Conservation (phyloP, 768 basidiomycete genomes). For the Hypholoma fasciculare region DNA sequence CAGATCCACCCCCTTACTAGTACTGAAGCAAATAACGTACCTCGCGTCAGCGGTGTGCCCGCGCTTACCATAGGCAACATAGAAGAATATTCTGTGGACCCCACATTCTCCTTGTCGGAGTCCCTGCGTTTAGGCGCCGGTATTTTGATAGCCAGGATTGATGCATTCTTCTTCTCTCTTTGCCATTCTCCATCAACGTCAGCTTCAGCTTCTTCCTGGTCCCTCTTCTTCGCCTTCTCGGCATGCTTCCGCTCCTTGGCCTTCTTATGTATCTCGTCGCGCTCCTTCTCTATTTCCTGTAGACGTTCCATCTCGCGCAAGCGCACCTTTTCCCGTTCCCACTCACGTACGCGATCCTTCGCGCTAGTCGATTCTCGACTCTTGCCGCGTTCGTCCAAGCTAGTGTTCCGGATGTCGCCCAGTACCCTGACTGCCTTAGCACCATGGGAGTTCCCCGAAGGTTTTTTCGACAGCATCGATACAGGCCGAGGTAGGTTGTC, state of each 20-base stretch:
- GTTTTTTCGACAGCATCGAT: conserved; percentile 23
- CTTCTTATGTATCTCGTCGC: conserved; percentile 40
- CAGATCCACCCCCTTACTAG: conserved; percentile 3
- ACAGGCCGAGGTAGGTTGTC: conserved; percentile 23
- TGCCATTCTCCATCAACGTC: background rate
- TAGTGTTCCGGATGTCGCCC: conserved; percentile 18
- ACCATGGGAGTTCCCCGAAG: conserved; percentile 25
- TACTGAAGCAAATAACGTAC: conserved; percentile 15
- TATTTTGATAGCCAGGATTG: conserved; percentile 18
- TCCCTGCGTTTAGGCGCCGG: conserved; percentile 12
- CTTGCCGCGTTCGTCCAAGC: conserved; percentile 16
- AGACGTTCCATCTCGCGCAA: conserved; percentile 67
- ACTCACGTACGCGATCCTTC: conserved; percentile 68
- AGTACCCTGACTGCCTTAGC: conserved; percentile 25
- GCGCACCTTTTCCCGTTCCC: conserved; percentile 72
- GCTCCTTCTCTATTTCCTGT: conserved; percentile 56
- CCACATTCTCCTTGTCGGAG: conserved; percentile 27
- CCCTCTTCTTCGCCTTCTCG: conserved; percentile 24
- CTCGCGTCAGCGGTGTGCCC: conserved; percentile 30
- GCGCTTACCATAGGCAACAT: conserved; percentile 27
- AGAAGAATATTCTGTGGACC: conserved; percentile 22
- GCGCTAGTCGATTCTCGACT: conserved; percentile 46
- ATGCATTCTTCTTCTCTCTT: conserved; percentile 16
- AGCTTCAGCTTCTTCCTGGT: conserved; percentile 10
- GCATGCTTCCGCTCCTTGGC: conserved; percentile 33